A percentile compares a stretch with the other conserved stretches of the same genome.
Conservation (phyloP, 2,329 filamentous ascomycete species). For the Verticillium dahliae region DNA sequence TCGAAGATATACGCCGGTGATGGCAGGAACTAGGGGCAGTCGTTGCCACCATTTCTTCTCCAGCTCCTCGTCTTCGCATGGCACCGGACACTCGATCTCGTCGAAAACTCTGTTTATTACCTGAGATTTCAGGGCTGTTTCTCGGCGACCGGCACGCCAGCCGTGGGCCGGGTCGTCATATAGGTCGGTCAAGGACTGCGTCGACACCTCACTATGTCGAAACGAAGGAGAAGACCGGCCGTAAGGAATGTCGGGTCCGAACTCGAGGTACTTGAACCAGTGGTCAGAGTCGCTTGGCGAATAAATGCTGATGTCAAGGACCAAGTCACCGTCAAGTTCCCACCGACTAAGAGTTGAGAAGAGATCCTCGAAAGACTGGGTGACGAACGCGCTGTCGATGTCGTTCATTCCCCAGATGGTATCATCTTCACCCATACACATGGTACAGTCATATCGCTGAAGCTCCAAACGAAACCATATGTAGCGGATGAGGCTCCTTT, state of each 20-base stretch:
- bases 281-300: slow-evolving; percentile 28
- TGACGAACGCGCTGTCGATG: too few species aligned
- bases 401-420: too few species aligned
- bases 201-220: background rate
- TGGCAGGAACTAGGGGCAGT: slow-evolving; percentile 24
- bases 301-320: slow-evolving; percentile 29
- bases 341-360: slow-evolving; percentile 23
- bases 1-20: slow-evolving; percentile 26
- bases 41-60: slow-evolving; percentile 24
- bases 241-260: slow-evolving; percentile 12
- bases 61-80: slow-evolving; percentile 17
- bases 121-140: slow-evolving; percentile 12
- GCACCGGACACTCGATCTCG: slow-evolving; percentile 20
- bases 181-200: too few species aligned
- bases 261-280: slow-evolving; percentile 26
- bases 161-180: slow-evolving; percentile 18
- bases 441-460: slow-evolving; percentile 15
- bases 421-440: slow-evolving; percentile 2
- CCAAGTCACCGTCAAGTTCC: slow-evolving; percentile 22
- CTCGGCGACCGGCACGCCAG: slow-evolving; percentile 17
- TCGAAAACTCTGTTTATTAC: slow-evolving; percentile 13
- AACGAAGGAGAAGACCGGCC: background rate
- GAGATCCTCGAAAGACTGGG: slow-evolving; percentile 9
- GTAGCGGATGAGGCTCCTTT: slow-evolving; percentile 15
- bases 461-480: slow-evolving; percentile 23